A percentile compares a stretch with the other conserved stretches of the same genome.
These are phyloP conservation scores for Talaromyces sp. DNA, from an alignment of 2,329 filamentous ascomycete genomes.

Conservation along the genomic window DNA sequence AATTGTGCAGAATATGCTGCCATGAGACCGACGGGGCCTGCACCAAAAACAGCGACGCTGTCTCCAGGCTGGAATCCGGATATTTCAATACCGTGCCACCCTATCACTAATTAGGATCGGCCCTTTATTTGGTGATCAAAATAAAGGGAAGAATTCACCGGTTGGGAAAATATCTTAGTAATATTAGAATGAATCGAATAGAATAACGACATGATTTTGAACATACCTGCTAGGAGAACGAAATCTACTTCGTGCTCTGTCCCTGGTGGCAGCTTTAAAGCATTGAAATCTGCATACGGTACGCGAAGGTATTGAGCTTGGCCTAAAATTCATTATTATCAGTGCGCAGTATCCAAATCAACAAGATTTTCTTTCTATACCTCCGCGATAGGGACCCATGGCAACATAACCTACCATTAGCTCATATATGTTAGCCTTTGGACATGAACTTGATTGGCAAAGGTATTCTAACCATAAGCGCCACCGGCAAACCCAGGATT, in stretches of 20 bases:
- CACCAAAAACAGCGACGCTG: constrained; percentile 58
- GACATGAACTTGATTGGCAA: neutral
- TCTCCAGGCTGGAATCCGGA: constrained; percentile 44
- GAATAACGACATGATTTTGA: too few species aligned
- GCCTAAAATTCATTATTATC: neutral
- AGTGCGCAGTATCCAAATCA: too few species aligned
- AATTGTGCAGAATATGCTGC: constrained; percentile 59
- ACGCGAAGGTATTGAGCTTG: constrained; percentile 62
- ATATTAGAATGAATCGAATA: too few species aligned
- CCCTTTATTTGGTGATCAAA: too few species aligned
- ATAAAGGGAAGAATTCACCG: neutral
- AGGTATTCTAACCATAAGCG: constrained; percentile 40
- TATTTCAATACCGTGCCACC: constrained; percentile 32
- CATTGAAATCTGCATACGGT: constrained; percentile 64
- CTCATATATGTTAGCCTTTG: too few species aligned
- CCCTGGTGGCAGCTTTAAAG: constrained; percentile 55
- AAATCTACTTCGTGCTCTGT: constrained; percentile 54
- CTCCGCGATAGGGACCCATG: constrained; percentile 43
- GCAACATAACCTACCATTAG: constrained; percentile 44
- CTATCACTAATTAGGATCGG: constrained; percentile 5
- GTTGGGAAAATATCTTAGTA: constrained; percentile 31
- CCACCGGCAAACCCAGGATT: constrained; percentile 57
- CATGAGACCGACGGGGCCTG: constrained; percentile 60
- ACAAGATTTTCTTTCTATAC: constrained; percentile 16
- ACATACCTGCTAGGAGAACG: constrained; percentile 19